Evolutionary conservation across 345 rosid genomes (phyloP).

Genomic region (Eucalyptus camaldulensis): DNA sequence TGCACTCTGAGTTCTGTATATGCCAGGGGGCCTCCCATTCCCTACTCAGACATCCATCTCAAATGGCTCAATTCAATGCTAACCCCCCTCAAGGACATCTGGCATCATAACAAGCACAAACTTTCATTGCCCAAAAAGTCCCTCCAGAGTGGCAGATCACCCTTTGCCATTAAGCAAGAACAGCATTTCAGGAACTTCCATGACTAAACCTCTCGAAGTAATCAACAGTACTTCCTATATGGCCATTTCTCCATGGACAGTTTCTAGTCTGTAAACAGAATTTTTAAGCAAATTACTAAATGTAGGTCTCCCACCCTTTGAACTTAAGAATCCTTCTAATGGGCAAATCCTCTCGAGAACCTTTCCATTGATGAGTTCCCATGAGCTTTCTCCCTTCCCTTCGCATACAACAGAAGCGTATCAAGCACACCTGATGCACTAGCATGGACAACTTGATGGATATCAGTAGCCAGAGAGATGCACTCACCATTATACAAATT

Average conservation of each 20-base stretch:
- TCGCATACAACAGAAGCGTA: neutral
- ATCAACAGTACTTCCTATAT: neutral
- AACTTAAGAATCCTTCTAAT: neutral
- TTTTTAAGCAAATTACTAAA: neutral
- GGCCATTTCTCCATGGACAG: neutral
- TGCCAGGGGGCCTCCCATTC: neutral
- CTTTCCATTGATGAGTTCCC: neutral
- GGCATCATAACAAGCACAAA: neutral
- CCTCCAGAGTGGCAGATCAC: neutral
- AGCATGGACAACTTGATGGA: neutral
- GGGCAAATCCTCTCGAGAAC: neutral
- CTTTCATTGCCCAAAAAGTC: neutral
- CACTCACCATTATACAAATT: neutral
- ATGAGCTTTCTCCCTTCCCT: neutral
- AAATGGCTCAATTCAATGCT: neutral
- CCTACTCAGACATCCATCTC: neutral
- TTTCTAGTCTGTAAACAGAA: neutral
- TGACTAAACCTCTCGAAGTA: neutral
- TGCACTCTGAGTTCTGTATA: neutral
- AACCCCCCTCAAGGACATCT: neutral
- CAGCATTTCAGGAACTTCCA: neutral
- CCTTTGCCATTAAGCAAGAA: neutral
- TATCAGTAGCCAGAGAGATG: neutral
- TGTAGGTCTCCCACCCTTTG: neutral
- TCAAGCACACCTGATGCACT: neutral